phyloP scores from a whole-genome alignment of 805 yeast genomes.

The Candida orba region DNA sequence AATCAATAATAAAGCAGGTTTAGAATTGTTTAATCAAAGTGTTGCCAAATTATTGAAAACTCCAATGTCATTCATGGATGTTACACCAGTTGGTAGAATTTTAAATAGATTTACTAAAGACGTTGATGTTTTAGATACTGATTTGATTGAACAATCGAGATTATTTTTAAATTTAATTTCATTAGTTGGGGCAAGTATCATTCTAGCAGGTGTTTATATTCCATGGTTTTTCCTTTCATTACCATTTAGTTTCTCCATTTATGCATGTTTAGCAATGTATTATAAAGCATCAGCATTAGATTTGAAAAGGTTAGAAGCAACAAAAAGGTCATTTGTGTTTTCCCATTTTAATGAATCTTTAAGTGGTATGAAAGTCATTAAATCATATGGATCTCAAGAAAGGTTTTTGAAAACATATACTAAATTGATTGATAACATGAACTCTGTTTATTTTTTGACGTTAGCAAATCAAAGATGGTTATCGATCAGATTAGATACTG shows the following conservation, averaged over 20 bases:
- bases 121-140: conserved; percentile 76
- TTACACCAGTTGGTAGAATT: conserved; percentile 81
- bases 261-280: conserved; percentile 38
- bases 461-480: conserved; percentile 71
- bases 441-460: conserved; percentile 56
- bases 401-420: conserved; percentile 44
- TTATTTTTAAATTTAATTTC: conserved; percentile 45
- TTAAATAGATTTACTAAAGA: conserved; percentile 82
- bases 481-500: conserved; percentile 49
- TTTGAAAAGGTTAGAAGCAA: conserved; percentile 68
- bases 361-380: conserved; percentile 61
- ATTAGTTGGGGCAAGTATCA: conserved; percentile 52
- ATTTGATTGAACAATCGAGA: conserved; percentile 62
- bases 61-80: conserved; percentile 79
- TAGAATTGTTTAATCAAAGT: conserved; percentile 49
- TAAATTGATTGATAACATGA: conserved; percentile 49
- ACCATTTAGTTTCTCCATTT: conserved; percentile 41
- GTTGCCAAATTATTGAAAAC: conserved; percentile 52
- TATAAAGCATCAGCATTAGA: conserved; percentile 73
- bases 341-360: conserved; percentile 66
- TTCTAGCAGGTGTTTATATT: conserved; percentile 60
- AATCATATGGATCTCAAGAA: conserved; percentile 43
- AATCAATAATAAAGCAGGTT: conserved; percentile 48
- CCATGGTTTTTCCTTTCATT: conserved; percentile 72
- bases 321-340: conserved; percentile 63